Evolutionary conservation across 371 early-diverging fungal species (phyloP).

Genomic region (Conidiobolus incongruus): DNA sequence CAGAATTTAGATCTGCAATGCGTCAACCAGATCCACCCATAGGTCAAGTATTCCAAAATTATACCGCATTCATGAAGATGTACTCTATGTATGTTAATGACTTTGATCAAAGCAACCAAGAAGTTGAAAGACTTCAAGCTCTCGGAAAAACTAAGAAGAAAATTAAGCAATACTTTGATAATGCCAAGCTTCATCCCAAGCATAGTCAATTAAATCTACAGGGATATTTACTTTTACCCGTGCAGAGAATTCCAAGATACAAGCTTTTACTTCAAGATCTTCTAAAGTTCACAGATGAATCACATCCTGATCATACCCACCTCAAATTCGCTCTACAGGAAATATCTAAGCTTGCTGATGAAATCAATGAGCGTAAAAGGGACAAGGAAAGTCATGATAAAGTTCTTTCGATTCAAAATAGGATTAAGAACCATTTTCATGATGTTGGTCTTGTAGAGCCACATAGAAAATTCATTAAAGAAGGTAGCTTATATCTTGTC

Average conservation of each 20-base stretch:
- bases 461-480: slow-evolving; percentile 19
- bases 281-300: slow-evolving; percentile 23
- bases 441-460: slow-evolving; percentile 21
- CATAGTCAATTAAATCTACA: slow-evolving; percentile 37
- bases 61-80: slow-evolving; percentile 29
- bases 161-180: slow-evolving; percentile 11
- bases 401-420: slow-evolving; percentile 19
- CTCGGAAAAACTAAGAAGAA: slow-evolving; percentile 8
- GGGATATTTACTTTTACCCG: slow-evolving; percentile 50
- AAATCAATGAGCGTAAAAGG: slow-evolving; percentile 49
- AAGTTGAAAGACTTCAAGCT: slow-evolving; percentile 18
- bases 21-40: slow-evolving; percentile 5
- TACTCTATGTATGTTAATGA: slow-evolving; percentile 55
- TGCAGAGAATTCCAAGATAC: slow-evolving; percentile 66
- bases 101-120: slow-evolving; percentile 33
- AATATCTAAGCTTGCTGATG: slow-evolving; percentile 27
- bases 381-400: slow-evolving; percentile 19
- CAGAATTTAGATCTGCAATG: slow-evolving; percentile 20
- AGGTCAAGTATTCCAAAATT: slow-evolving; percentile 17
- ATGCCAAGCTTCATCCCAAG: slow-evolving; percentile 16
- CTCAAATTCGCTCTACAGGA: slow-evolving; percentile 26
- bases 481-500: slow-evolving; percentile 15
- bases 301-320: slow-evolving; percentile 31
- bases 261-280: slow-evolving; percentile 41
- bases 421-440: slow-evolving; percentile 12